Conservation (phyloP, 192 early-diverging fungal genomes). For the Coemansia sp. region DNA sequence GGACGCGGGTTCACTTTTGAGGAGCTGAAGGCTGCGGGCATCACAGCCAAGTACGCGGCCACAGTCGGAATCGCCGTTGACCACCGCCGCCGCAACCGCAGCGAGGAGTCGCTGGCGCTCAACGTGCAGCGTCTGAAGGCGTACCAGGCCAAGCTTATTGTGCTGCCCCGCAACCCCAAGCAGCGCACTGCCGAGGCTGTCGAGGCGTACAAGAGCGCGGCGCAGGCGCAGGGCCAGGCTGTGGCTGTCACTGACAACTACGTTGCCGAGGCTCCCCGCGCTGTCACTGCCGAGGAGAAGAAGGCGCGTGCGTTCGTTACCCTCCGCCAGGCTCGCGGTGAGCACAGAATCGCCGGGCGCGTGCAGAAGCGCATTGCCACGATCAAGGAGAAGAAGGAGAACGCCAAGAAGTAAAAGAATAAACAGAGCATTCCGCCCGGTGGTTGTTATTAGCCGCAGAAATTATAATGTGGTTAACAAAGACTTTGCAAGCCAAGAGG, state of each 20-base stretch:
- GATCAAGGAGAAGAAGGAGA: conserved; percentile 45
- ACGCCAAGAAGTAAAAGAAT: conserved; percentile 48
- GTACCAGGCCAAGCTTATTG: conserved; percentile 91
- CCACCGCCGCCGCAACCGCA: conserved; percentile 93
- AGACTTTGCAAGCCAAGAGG: too few species aligned
- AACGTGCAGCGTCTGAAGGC: conserved; percentile 92
- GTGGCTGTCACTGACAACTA: conserved; percentile 20
- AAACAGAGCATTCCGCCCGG: neutral
- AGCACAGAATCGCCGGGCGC: too few species aligned
- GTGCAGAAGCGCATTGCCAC: conserved; percentile 9
- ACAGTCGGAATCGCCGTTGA: conserved; percentile 95
- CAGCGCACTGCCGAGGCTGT: conserved; percentile 62
- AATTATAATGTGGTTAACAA: too few species aligned
- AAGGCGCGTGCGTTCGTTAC: conserved; percentile 39
- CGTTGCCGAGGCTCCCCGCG: conserved; percentile 48
- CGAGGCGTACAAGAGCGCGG: conserved; percentile 48
- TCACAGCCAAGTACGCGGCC: conserved; percentile 88
- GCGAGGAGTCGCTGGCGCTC: conserved; percentile 85
- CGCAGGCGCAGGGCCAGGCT: conserved; percentile 36
- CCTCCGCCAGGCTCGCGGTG: conserved; percentile 50
- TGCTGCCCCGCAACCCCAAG: conserved; percentile 92
- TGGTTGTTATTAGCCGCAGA: too few species aligned
- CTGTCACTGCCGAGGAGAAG: conserved; percentile 57
- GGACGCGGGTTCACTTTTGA: conserved; percentile 98
- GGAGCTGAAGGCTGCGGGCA: conserved; percentile 94